Base-by-base conservation (phyloP, 192 early-diverging fungal genomes). In the Podila epigama region DNA sequence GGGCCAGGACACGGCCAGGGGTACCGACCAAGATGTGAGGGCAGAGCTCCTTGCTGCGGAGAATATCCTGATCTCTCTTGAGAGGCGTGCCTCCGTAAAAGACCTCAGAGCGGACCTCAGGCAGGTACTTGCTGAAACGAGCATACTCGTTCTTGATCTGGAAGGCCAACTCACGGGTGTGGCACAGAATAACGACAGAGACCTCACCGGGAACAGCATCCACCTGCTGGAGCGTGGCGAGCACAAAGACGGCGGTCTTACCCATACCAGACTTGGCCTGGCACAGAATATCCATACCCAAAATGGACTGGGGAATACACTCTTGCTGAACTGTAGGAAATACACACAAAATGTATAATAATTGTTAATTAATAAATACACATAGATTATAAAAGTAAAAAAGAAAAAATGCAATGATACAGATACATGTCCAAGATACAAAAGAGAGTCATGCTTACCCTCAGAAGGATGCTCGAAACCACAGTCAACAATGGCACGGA, bases 381-480 rank as follows among this genome's bases (percentile, higher is more conserved):
- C 40, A 4, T 28, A n/a, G 18, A 36, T 52, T 9, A 63, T 9
- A 56, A 57, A 20, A 33, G 15, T 35, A 54, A 51, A 41, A 51
- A 29, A 37, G 15, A 59, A 13, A 29, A 40, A 58, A 39, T n/a
- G n/a, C n/a, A n/a, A n/a, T n/a, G n/a, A n/a, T n/a, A n/a, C n/a
- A n/a, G n/a, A n/a, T n/a, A n/a, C n/a, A n/a, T n/a, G n/a, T n/a
- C n/a, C n/a, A n/a, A n/a, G n/a, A n/a, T n/a, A 48, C 37, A 39
- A 13, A 48, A 9, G 4, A 6, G 15, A 9, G 44, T 48, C 20
- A 10, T 22, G n/a, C 55, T 40, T 79, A 92, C 90, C 93, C 88
- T 99, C 96, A 58, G 93, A 95, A 42, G 97, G 97, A 85, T 99
- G 97, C 86, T 99, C 97, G 71, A 99, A 99, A 85, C 97, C 97